A percentile compares a stretch with the other conserved stretches of the same genome.
These are phyloP conservation scores for Colletotrichum tabaci DNA, from an alignment of 2,329 filamentous ascomycete genomes.

Conservation along the genomic window DNA sequence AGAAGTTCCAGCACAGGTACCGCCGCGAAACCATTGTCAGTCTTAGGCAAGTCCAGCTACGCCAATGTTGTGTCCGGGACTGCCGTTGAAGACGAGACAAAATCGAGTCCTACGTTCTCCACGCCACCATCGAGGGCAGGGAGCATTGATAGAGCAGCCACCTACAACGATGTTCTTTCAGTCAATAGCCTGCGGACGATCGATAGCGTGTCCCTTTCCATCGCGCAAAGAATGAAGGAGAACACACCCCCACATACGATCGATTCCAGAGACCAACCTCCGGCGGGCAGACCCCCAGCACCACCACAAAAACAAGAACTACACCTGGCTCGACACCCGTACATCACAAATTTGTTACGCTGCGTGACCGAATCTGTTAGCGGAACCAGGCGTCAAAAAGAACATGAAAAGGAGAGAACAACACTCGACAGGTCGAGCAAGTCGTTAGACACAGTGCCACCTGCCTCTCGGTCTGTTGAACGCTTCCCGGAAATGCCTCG, in stretches of 20 bases:
- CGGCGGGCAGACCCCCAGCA: background rate
- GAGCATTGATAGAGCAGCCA: conserved; percentile 37
- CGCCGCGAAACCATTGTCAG: conserved; percentile 48
- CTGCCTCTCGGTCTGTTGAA: conserved; percentile 3
- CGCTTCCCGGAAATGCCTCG: background rate
- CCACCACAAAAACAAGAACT: background rate
- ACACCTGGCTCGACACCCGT: background rate
- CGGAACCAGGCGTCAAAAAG: background rate
- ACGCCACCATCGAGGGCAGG: conserved; percentile 35
- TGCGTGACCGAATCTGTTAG: conserved; percentile 1
- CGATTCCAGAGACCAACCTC: too few relatives aligned
- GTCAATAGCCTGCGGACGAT: conserved; percentile 40
- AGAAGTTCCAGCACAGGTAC: conserved; percentile 44
- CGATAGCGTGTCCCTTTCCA: conserved; percentile 8
- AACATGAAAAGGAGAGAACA: background rate
- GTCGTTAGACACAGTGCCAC: background rate
- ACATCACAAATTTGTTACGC: background rate
- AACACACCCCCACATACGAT: background rate
- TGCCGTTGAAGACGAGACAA: conserved; percentile 33
- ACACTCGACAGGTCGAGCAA: background rate
- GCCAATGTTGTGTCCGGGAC: conserved; percentile 47
- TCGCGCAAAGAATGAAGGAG: conserved; percentile 1
- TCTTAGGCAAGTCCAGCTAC: conserved; percentile 53
- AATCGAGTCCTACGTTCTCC: conserved; percentile 45
- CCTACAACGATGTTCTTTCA: conserved; percentile 48